Evolutionary conservation across 768 basidiomycete species (phyloP), one percentile per base, ranked within the genome.

Genomic region (Lactarius pseudohatsudake): DNA sequence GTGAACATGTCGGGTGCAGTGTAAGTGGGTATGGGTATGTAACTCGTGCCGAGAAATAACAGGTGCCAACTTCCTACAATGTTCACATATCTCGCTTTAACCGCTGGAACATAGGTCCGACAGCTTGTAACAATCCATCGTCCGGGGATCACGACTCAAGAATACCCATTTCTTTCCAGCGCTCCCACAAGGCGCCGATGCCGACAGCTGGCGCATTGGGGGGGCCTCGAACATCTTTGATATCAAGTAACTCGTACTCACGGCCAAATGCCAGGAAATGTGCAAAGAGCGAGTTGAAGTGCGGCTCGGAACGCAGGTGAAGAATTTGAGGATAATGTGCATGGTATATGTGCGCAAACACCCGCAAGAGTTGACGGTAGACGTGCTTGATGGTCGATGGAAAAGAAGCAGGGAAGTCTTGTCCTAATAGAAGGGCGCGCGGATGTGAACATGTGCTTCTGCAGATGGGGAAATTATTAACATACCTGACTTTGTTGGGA

Each of bases 321-420:
- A 98, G 85, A 74, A 98, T 90, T 71, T 92, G 88, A 2, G 83
- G 81, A 75, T 95, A 98, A 74, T 98, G 96, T 10, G 93, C 91
- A 75, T 98, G 90, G 76, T 98, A 98, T 72, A 98, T 86, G 80
- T 98, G 96, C 11, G 96, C 96, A 74, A 98, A 98, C 70, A 98
- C 91, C 57, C 96, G 92, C 64, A 98, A 85, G 41, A 98, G 91
- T 74, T 98, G 96, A 38, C 95, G 92, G 78, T 98, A 98, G 73
- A 98, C 89, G 76, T 96, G 94, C 68, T 94, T 94, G 72, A 90
- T 81, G 15, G 94, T 95, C 11, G 90, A 85, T 1, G 96, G 94
- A 81, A 98, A 98, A 59, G 84, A 85, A 50, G 84, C 86, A 58
- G 93, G 89, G 78, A 98, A 98, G 53, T 92, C 84, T 61, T 91